Evolutionary conservation across 1,284 basidiomycete genomes (phyloP).

Genomic region (Sanghuangporus sanghuang): DNA sequence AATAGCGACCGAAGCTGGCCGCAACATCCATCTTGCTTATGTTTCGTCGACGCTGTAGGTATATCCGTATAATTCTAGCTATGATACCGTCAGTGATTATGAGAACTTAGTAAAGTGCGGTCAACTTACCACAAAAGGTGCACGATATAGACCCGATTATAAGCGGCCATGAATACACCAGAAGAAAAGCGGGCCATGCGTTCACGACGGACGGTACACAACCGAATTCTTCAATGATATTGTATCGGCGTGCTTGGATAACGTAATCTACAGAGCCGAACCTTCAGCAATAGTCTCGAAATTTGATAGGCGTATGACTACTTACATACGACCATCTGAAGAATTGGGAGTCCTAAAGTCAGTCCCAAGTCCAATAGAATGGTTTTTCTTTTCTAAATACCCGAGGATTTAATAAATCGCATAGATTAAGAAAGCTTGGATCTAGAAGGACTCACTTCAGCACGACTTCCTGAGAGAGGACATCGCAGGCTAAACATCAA

Average conservation of each 20-base stretch:
- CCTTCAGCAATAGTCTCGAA: background rate
- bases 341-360: constrained; percentile 2
- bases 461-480: background rate
- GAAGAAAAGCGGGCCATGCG: constrained; percentile 35
- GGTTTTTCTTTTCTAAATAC: constrained; percentile 1
- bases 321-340: constrained; percentile 42
- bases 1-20: constrained; percentile 37
- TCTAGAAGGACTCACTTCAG: background rate
- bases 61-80: background rate
- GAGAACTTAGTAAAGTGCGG: background rate
- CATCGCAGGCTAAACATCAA: constrained; percentile 30
- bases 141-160: constrained; percentile 36
- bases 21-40: background rate
- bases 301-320: background rate
- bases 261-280: constrained; percentile 33
- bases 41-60: background rate
- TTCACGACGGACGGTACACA: constrained; percentile 42
- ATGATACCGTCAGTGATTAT: too few relatives aligned
- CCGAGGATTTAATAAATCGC: too few relatives aligned
- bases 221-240: constrained; percentile 53
- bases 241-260: constrained; percentile 48
- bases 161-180: constrained; percentile 37
- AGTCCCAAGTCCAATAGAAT: constrained; percentile 2
- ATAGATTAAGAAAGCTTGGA: background rate
- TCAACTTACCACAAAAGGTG: constrained; percentile 27